Evolutionary conservation across 345 rosid species (phyloP).

Genomic region (Ricinus communis): DNA sequence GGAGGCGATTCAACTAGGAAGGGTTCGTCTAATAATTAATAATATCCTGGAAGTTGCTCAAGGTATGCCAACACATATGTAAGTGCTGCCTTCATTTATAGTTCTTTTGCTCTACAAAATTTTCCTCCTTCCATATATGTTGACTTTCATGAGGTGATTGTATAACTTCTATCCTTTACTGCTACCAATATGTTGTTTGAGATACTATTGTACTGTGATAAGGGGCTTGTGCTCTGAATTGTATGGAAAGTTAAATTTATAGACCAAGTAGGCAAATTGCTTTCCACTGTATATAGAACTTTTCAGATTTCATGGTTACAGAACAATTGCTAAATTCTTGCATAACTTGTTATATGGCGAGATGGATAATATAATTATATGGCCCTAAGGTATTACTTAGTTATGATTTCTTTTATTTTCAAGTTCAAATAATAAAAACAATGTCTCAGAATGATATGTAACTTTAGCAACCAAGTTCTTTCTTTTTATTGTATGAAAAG

Average conservation of each 20-base stretch:
- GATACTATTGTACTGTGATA: conserved; percentile 5
- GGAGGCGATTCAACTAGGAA: conserved; percentile 59
- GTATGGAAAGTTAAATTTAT: conserved; percentile 17
- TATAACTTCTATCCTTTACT: conserved; percentile 11
- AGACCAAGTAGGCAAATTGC: conserved; percentile 13
- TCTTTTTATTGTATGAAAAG: neutral
- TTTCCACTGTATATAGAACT: conserved; percentile 19
- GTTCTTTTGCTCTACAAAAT: conserved; percentile 9
- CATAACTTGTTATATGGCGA: neutral
- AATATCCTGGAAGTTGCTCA: conserved; percentile 6
- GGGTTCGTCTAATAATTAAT: conserved; percentile 5
- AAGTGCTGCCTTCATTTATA: conserved; percentile 10
- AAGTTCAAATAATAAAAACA: neutral
- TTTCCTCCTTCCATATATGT: conserved; percentile 4
- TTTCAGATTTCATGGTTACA: conserved; percentile 7
- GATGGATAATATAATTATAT: neutral
- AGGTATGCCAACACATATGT: conserved; percentile 6
- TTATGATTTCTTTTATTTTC: no score
- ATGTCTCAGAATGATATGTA: neutral
- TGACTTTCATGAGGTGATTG: conserved; percentile 19
- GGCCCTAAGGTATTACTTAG: neutral
- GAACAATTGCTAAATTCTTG: neutral
- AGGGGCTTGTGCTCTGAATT: conserved; percentile 8
- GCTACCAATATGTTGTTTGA: conserved; percentile 10
- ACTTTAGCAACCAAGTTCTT: neutral